Conservation (phyloP, 225 moss, liverwort and hornwort genomes). For the Pseudoscleropodium purum region DNA sequence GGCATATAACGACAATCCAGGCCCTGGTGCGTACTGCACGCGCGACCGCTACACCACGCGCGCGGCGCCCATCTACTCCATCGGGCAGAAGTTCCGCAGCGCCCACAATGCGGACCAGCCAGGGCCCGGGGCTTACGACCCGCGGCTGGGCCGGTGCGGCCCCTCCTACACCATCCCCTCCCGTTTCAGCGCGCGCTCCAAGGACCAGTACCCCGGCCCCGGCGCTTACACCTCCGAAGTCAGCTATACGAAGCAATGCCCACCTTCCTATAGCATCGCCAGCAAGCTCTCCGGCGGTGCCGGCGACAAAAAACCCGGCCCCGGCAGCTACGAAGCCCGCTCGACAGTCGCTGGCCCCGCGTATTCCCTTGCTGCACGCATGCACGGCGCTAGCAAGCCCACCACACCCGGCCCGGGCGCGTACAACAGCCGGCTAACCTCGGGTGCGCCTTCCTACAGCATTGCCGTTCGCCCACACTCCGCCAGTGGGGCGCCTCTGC, state of each 20-base stretch:
- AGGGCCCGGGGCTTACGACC: slow-evolving; percentile 71
- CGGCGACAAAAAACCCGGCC: slow-evolving; percentile 39
- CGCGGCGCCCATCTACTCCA: slow-evolving; percentile 60
- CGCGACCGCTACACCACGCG: slow-evolving; percentile 27
- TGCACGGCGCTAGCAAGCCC: neutral
- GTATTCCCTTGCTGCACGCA: slow-evolving; percentile 50
- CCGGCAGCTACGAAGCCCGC: slow-evolving; percentile 47
- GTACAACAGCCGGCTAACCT: slow-evolving; percentile 6
- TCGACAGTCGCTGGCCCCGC: slow-evolving; percentile 29
- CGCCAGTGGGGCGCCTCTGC: neutral
- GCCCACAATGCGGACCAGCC: slow-evolving; percentile 35
- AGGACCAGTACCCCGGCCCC: slow-evolving; percentile 40
- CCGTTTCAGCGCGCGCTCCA: slow-evolving; percentile 1
- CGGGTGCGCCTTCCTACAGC: slow-evolving; percentile 51
- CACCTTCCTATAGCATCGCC: slow-evolving; percentile 68
- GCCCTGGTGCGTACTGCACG: slow-evolving; percentile 65
- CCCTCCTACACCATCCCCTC: slow-evolving; percentile 71
- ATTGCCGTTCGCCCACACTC: slow-evolving; percentile 26
- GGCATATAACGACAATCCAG: slow-evolving; percentile 40
- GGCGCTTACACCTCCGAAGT: slow-evolving; percentile 47
- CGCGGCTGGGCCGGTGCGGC: slow-evolving; percentile 12
- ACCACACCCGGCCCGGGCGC: slow-evolving; percentile 55
- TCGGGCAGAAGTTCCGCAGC: slow-evolving; percentile 42
- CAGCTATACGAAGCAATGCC: slow-evolving; percentile 11
- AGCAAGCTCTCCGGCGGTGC: slow-evolving; percentile 9